These are phyloP conservation scores for Coniferiporia weirii DNA, from an alignment of 1,284 basidiomycete species.

Conservation along the genomic window DNA sequence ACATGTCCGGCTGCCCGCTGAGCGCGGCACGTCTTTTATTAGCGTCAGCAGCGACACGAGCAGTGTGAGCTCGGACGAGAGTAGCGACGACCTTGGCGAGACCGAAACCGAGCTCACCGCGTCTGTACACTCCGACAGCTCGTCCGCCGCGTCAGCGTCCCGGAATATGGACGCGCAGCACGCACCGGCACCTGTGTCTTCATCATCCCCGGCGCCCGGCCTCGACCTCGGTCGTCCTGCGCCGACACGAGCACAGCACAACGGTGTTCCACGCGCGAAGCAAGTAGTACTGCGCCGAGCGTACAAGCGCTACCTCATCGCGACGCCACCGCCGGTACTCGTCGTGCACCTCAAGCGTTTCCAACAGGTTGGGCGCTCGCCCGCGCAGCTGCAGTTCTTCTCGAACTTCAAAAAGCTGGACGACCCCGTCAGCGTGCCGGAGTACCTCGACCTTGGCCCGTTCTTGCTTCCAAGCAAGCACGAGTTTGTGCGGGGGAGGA, in stretches of 20 bases:
- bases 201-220: conserved; percentile 5
- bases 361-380: conserved; percentile 59
- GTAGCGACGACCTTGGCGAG: conserved; percentile 13
- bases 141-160: conserved; percentile 33
- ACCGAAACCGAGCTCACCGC: conserved; percentile 17
- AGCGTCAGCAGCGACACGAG: conserved; percentile 6
- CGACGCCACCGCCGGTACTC: conserved; percentile 80
- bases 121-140: conserved; percentile 37
- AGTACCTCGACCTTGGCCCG: conserved; percentile 77
- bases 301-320: conserved; percentile 91
- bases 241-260: too few relatives aligned
- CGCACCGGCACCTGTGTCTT: conserved; percentile 19
- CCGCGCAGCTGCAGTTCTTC: conserved; percentile 51
- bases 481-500: conserved; percentile 39
- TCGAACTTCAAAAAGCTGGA: conserved; percentile 80
- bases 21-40: background rate
- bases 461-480: conserved; percentile 81
- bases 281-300: conserved; percentile 75
- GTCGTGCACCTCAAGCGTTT: conserved; percentile 94
- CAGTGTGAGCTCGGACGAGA: conserved; percentile 17
- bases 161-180: conserved; percentile 17
- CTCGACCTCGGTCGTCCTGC: background rate
- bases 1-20: conserved; percentile 21
- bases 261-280: conserved; percentile 40
- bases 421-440: conserved; percentile 84